A percentile compares a stretch with the other conserved stretches of the same genome.
phyloP scores from a whole-genome alignment of 164 flowering plant genomes.

The Buxus sempervirens region DNA sequence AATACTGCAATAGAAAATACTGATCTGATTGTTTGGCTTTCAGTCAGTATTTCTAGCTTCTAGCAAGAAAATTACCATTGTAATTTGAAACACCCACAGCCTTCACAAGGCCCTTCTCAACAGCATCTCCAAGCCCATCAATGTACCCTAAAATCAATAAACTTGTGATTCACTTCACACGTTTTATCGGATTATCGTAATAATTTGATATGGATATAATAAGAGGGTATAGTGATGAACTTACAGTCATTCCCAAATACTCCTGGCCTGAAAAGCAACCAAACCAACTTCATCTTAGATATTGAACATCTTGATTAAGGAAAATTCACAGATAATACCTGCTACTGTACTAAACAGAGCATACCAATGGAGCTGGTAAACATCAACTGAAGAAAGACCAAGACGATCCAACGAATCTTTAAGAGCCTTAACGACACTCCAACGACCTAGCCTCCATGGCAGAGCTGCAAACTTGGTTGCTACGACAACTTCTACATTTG shows the following conservation, averaged over 20 bases:
- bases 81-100: constrained; percentile 98
- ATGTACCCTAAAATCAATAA: constrained; percentile 63
- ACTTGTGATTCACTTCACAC: constrained; percentile 13
- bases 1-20: no score
- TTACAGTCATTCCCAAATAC: constrained; percentile 98
- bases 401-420: constrained; percentile 79
- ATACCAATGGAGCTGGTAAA: constrained; percentile 96
- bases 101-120: constrained; percentile 93
- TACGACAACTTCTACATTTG: constrained; percentile 61
- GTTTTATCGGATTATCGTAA: not conserved
- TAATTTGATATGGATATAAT: not conserved
- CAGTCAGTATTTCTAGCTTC: no score
- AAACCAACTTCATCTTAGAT: constrained; percentile 12
- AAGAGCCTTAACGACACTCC: constrained; percentile 79
- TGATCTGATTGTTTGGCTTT: no score
- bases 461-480: constrained; percentile 97
- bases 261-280: constrained; percentile 84
- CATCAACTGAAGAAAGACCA: constrained; percentile 75
- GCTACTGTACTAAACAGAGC: constrained; percentile 13
- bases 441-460: constrained; percentile 95
- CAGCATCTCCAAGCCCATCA: constrained; percentile 96
- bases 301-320: constrained; percentile 9
- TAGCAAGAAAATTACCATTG: constrained; percentile 45
- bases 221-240: constrained; percentile 1
- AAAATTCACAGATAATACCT: not conserved